Base-by-base conservation (phyloP, 2,329 filamentous ascomycete genomes). In the Fusarium mangiferae region DNA sequence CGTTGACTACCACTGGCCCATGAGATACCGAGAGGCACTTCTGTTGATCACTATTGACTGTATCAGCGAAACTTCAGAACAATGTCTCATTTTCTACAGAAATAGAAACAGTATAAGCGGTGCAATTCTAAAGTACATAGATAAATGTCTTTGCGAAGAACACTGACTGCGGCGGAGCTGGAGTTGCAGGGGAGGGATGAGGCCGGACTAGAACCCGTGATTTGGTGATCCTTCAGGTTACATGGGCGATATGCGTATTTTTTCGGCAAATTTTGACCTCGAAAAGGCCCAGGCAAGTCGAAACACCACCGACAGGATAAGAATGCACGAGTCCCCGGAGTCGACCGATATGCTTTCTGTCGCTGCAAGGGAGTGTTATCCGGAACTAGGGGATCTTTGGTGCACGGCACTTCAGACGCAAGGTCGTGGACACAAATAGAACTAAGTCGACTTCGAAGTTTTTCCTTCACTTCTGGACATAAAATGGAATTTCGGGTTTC, bases 341-440 rank as follows among this genome's bases (percentile, higher is more conserved):
- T 39, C 6, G 11, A 38, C 24, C n/a, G 20, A 42, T 45, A 18
- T 22, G 6, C 6, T 42, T 51, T 38, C 42, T 39, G 41, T 36
- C 18, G n/a, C 66, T 70, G 54, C 52, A 66, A 70, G 62, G 42
- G 66, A 70, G 60, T 67, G 62, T 61, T 49, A 35, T 38, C 28
- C 18, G 45, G 15, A 41, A 52, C 26, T 52, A 54, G 26, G 26
- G 44, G 20, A 48, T 63, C 42, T 38, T 41, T 36, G 46, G n/a
- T 41, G 26, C 45, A 39, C 30, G 22, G 12, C 22, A 20, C 26
- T 46, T 42, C 28, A 39, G n/a, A 51, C 20, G 28, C 38, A 24
- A 35, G 51, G 17, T 11, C 26, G n/a, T 24, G n/a, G 35, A 13
- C 14, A n/a, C 24, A 46, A 36, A 51, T 36, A 22, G 28, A n/a